Evolutionary conservation across 2,329 filamentous ascomycete genomes (phyloP), one percentile per base, ranked within the genome.

Genomic region (Reticulascus tulasneorum): DNA sequence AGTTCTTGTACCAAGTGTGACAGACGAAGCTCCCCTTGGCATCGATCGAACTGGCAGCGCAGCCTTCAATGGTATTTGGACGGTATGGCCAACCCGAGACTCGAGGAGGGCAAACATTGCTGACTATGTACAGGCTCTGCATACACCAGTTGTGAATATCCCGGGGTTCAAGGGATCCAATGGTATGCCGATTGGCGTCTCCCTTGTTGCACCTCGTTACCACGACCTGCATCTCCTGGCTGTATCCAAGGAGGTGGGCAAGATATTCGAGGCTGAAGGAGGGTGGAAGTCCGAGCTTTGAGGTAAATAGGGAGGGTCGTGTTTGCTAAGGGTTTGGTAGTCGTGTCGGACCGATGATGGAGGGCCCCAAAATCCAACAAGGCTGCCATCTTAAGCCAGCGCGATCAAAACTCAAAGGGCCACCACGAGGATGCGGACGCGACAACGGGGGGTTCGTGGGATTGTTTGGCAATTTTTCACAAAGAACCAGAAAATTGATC

Each of bases 121-220:
- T 50, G 27, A 47, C 33, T 54, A 13, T 3, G 7, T 69, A 62
- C 11, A 66, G 60, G 62, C 61, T 9, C 55, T 84, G 11, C 79
- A 84, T 42, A 72, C 67, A 1, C 80, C 80, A 0, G 75, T 78
- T 0, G 55, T 83, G n/a, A 83, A 84, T 40, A 54, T 84, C 0
- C 78, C 79, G 0, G 79, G 78, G 0, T 83, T 84, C 45, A 55
- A 63, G 22, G 79, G 80, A 17, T 33, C 43, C 3, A 50, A 54
- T n/a, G 55, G 51, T 13, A 62, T 84, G 64, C 81, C 80, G 0
- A 66, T 84, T 23, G 80, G 81, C 0, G 39, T 80, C 11, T 74
- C 70, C 1, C 53, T 79, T 1, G 67, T 78, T 0, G 64, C 65
- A 1, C 59, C 66, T 2, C 54, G 73, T 6, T 75, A 67, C 44